Evolutionary conservation across 83 land plant species (phyloP), one percentile per base, ranked within the genome.

Genomic region (Picea engelmannii): DNA sequence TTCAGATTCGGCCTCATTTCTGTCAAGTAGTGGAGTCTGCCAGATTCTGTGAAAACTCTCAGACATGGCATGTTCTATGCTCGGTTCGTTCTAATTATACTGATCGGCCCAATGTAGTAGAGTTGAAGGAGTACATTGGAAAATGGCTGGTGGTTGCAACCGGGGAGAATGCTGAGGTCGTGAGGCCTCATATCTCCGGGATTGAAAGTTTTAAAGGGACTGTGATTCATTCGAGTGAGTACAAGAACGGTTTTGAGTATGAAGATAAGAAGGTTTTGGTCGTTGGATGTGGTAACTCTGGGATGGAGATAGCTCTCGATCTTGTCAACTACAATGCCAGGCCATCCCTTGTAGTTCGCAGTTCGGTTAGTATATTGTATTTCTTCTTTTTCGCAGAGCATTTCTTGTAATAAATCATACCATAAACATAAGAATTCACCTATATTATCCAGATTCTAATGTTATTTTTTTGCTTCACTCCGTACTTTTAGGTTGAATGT

Each of bases 361-460:
- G 89, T 76, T 88, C 91, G 17, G 91, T 90, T 38, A 65, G 86
- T 76, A n/a, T n/a, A n/a, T n/a, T n/a, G n/a, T n/a, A n/a, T n/a
- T n/a, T 76, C 20, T 55, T 55, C 60, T 55, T 55, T 55, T 55
- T 0, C 60, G 13, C 17, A 1, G 0, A 55, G 60, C 16, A 55
- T 55, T 55, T 55, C 15, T 4, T 52, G 12, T 52, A 2, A 2
- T 52, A 11, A 52, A 11, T 52, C 58, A 11, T 52, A 52, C 12
- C 13, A 52, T 52, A 52, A 52, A 52, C 58, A 10, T 3, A 52
- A 52, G 12, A 52, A 52, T 10, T 0, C 49, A 47, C 1, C 49
- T 8, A 10, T 8, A 47, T 47, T 47, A 47, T 47, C n/a, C n/a
- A n/a, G 31, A 31, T 31, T 31, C n/a, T n/a, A n/a, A n/a, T n/a